phyloP scores from a whole-genome alignment of 2,329 filamentous ascomycete genomes.

The Claviceps arundinis region DNA sequence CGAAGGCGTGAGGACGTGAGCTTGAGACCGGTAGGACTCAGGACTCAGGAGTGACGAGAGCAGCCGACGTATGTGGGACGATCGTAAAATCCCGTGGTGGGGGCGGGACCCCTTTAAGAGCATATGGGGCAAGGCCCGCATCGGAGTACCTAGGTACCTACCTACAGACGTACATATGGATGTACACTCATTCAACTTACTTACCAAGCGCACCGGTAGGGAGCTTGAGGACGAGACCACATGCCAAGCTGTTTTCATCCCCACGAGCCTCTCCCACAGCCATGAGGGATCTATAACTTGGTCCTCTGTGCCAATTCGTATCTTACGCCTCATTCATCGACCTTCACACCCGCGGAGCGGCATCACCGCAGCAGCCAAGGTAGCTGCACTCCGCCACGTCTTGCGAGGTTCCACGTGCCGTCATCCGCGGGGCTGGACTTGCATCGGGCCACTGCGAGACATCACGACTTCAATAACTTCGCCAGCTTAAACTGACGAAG shows the following conservation, averaged over 20 bases:
- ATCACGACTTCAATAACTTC: background rate
- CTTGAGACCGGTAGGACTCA: background rate
- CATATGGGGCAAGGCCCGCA: background rate
- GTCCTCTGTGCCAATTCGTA: background rate
- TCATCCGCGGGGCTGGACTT: background rate
- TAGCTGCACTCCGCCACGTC: background rate
- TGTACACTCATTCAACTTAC: no score
- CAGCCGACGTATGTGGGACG: background rate
- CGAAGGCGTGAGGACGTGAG: background rate
- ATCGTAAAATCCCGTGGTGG: background rate
- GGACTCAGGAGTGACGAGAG: no score
- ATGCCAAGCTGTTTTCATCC: background rate
- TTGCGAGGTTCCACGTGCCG: background rate
- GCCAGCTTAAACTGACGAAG: background rate
- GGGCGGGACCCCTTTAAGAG: background rate
- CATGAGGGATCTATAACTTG: conserved; percentile 5
- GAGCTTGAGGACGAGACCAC: no score
- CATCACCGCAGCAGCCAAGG: background rate
- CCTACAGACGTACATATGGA: no score
- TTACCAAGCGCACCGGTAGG: no score
- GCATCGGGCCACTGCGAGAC: background rate
- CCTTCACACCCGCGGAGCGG: background rate
- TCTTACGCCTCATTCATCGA: background rate
- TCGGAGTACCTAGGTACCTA: background rate
- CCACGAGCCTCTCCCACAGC: background rate